These are phyloP conservation scores for Aspergillus egyptiacus DNA, from an alignment of 495 filamentous ascomycete genomes.

Conservation along the genomic window DNA sequence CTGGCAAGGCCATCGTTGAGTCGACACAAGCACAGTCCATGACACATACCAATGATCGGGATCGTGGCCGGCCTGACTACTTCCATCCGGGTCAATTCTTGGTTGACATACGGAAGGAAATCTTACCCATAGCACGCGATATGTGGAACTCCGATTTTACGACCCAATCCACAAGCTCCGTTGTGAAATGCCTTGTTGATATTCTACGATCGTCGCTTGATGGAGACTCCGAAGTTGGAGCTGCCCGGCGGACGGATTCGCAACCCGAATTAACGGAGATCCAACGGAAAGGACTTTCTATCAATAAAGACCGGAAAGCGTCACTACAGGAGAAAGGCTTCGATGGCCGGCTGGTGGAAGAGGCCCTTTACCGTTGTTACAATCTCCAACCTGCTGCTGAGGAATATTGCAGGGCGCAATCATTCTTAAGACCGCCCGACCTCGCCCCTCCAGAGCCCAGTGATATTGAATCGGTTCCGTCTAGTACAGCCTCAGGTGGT, in stretches of 20 bases:
- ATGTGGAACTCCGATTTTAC: conserved; percentile 71
- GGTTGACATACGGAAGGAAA: conserved; percentile 76
- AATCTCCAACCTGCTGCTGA: conserved; percentile 52
- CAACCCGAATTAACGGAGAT: conserved; percentile 31
- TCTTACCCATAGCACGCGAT: conserved; percentile 69
- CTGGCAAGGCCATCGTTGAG: conserved; percentile 71
- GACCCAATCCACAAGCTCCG: conserved; percentile 66
- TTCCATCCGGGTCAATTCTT: conserved; percentile 73
- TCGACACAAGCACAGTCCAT: conserved; percentile 62
- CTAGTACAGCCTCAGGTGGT: conserved; percentile 24
- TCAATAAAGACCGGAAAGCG: conserved; percentile 42
- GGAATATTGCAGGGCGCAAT: conserved; percentile 68
- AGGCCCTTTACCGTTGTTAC: conserved; percentile 78
- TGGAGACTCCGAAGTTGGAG: conserved; percentile 66
- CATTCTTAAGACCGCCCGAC: conserved; percentile 33
- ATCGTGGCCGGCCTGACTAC: conserved; percentile 55
- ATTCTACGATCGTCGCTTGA: conserved; percentile 76
- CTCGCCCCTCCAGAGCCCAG: conserved; percentile 56
- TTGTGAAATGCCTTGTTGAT: conserved; percentile 74
- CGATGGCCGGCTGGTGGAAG: conserved; percentile 56
- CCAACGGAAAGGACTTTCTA: conserved; percentile 37
- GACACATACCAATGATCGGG: conserved; percentile 46
- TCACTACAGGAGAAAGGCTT: conserved; percentile 44
- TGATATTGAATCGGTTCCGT: conserved; percentile 46
- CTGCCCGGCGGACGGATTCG: conserved; percentile 55